Base-by-base conservation (phyloP, 345 rosid species). In the Gossypium thurberi region DNA sequence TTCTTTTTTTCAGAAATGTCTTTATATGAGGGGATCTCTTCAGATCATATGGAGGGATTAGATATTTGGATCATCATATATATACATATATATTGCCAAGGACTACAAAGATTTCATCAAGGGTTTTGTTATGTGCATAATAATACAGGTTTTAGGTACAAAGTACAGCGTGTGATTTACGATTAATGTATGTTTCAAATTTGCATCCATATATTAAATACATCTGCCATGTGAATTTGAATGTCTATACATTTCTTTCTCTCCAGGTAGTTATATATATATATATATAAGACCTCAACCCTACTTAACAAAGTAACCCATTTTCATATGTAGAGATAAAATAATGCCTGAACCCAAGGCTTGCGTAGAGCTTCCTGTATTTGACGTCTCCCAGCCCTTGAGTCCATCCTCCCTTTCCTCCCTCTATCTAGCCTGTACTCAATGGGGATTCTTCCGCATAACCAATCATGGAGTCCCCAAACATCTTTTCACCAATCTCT, bases 361-460 rank as follows among this genome's bases (percentile, higher is more conserved):
- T 72, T 75, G 21, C 47, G 67, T 72, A 1, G 71, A 82, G 11
- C 83, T 85, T 75, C 80, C 84, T 14, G 69, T 78, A 20, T 43
- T 81, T 10, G 85, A 78, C 56, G 52, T 85, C 43, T 82, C 81
- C 25, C 78, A 73, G 80, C 84, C 81, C 42, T 20, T 73, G 60
- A 15, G 61, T 21, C 67, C 81, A 17, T 65, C 78, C 11, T 61
- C 68, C 57, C 25, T 82, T 9, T 55, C 60, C 0, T 77, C 81
- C 26, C 76, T 85, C 7, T 21, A 68, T 18, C 63, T 66, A 57
- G 83, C 86, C 65, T 82, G 84, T 70, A 75, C 73, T 69, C 56
- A 61, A 65, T 81, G 85, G 85, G 84, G 88, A 17, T 85, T 82
- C 68, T 85, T 85, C 70, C 76, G 70, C 55, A 78, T 85, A 14